These are phyloP conservation scores for Aspergillus egyptiacus DNA, from an alignment of 495 filamentous ascomycete species.

Conservation along the genomic window DNA sequence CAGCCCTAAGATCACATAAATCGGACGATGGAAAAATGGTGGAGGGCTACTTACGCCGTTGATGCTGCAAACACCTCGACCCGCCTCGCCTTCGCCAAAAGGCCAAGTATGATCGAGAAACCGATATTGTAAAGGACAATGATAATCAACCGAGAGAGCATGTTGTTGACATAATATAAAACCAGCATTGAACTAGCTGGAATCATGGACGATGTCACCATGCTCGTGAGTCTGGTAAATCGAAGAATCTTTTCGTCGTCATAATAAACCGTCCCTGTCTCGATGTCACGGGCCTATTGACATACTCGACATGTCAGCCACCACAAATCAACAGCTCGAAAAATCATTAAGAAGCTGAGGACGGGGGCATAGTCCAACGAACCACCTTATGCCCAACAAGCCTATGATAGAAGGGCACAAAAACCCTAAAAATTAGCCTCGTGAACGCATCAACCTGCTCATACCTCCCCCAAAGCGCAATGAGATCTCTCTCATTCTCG, in stretches of 20 bases:
- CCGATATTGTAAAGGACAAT: conserved; percentile 8
- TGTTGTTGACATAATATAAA: conserved; percentile 1
- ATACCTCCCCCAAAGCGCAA: conserved; percentile 1
- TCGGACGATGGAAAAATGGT: background rate
- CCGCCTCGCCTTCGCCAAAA: conserved; percentile 6
- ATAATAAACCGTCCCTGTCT: conserved; percentile 2
- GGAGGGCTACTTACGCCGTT: background rate
- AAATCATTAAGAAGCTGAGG: background rate
- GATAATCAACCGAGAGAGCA: conserved; percentile 1
- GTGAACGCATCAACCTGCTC: conserved; percentile 4
- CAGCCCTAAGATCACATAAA: no score
- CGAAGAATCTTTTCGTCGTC: conserved; percentile 6
- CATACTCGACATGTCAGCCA: background rate
- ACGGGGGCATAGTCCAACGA: no score
- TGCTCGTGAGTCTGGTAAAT: background rate
- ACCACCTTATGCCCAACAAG: background rate
- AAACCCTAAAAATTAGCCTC: background rate
- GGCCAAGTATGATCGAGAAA: conserved; percentile 5
- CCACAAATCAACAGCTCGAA: background rate
- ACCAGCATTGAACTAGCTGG: conserved; percentile 6
- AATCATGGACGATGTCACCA: background rate
- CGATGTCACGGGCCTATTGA: background rate
- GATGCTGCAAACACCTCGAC: conserved; percentile 10
- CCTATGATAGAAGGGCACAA: background rate
- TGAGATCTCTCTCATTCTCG: background rate